A percentile compares a stretch with the other conserved stretches of the same genome.
phyloP scores from a whole-genome alignment of 108 stramenopile species.

The Cylindrotheca fusiformis region DNA sequence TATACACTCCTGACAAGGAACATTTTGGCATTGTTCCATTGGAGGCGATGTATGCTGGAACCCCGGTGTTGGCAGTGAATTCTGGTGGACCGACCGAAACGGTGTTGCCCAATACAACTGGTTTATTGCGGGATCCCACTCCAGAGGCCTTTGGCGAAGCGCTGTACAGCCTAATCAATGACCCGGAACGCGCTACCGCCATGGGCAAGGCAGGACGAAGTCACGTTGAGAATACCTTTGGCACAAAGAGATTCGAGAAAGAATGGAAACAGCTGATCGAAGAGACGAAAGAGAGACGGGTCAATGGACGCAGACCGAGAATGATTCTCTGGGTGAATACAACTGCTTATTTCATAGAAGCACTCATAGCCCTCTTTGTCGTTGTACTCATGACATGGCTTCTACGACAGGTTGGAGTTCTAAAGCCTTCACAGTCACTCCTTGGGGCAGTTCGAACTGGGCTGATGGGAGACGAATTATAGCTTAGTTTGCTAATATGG shows the following conservation, averaged over 20 bases:
- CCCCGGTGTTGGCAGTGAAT: slow-evolving; percentile 82
- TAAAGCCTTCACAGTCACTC: slow-evolving; percentile 15
- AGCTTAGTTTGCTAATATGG: too few relatives aligned
- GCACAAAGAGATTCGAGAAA: slow-evolving; percentile 55
- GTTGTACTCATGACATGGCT: slow-evolving; percentile 16
- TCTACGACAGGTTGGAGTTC: slow-evolving; percentile 7
- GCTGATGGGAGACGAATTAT: slow-evolving; percentile 14
- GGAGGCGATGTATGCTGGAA: slow-evolving; percentile 93
- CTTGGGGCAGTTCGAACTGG: slow-evolving; percentile 9
- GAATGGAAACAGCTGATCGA: slow-evolving; percentile 60
- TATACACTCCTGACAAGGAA: slow-evolving; percentile 95
- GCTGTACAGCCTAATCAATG: slow-evolving; percentile 38
- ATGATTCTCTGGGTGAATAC: slow-evolving; percentile 20
- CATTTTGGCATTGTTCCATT: slow-evolving; percentile 99
- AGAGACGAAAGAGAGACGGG: slow-evolving; percentile 29
- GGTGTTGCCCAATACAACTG: slow-evolving; percentile 81
- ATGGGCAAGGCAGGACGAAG: slow-evolving; percentile 71
- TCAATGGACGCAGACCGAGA: neutral
- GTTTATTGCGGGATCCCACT: slow-evolving; percentile 77
- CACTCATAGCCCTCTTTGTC: slow-evolving; percentile 5
- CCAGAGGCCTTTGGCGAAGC: slow-evolving; percentile 72
- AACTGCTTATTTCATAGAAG: slow-evolving; percentile 17
- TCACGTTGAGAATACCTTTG: slow-evolving; percentile 63
- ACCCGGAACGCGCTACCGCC: slow-evolving; percentile 34
- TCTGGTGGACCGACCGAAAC: slow-evolving; percentile 95